Evolutionary conservation across 306 rosid genomes (phyloP), one percentile per base, ranked within the genome.

Genomic region (Trichosanthes cucumerina): DNA sequence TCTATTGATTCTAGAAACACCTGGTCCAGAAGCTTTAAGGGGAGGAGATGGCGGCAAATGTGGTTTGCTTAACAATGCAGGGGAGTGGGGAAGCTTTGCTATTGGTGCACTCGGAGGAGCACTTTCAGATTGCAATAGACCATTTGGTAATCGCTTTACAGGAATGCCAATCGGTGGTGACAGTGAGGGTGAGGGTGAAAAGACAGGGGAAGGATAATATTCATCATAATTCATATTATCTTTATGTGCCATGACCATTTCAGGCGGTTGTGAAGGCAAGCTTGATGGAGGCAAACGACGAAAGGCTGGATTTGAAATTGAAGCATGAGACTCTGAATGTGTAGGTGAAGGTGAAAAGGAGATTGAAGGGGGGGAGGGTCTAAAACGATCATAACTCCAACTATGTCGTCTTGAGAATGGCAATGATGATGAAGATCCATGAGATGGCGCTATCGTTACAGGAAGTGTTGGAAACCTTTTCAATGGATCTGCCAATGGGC

Each of bases 211-310:
- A 77, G 89, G 93, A 86, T 46, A 81, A 85, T 83, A 88, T 64
- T 89, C 91, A 39, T 89, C 93, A 83, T 84, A 89, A 75, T 81
- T 75, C 64, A 82, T 65, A 86, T 87, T 83, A 78, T 83, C 88
- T 83, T 86, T 88, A 23, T 84, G 85, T 71, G 84, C 85, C 69
- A 81, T 77, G 66, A 83, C 80, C 80, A 85, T 79, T 82, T 87
- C 97, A 59, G 91, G 66, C 19, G 89, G 93, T 63, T 87, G 92
- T 74, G 86, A 92, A 65, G 98, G 97, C 80, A 91, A 80, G 86
- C 87, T 81, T 68, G 87, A 26, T 23, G 93, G 98, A 34, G 88
- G 89, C 8, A 81, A 54, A 75, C 82, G 86, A 4, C 76, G 79
- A 79, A 85, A 81, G 76, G 84, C 74, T 28, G 83, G 87, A 84